phyloP scores from a whole-genome alignment of 225 moss, liverwort and hornwort species.

The Marchantia polymorpha region DNA sequence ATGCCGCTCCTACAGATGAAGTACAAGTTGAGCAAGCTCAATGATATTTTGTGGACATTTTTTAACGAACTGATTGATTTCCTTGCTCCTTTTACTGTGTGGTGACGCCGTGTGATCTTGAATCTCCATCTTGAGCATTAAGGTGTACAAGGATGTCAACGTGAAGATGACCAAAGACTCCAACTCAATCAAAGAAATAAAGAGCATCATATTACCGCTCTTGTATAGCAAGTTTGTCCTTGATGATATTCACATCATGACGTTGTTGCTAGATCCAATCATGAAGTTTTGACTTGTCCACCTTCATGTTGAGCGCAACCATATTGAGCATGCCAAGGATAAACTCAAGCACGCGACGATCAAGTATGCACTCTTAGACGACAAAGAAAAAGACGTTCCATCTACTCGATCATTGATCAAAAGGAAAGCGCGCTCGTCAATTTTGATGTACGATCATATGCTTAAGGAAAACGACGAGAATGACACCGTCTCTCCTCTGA shows the following conservation, averaged over 20 bases:
- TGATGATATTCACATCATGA: conserved; percentile 2
- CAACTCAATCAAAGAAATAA: conserved; percentile 3
- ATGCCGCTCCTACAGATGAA: no score
- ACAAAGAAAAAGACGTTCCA: conserved; percentile 1
- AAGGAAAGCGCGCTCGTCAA: neutral
- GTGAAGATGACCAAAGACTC: conserved; percentile 3
- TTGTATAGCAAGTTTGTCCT: conserved; percentile 4
- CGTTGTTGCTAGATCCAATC: conserved; percentile 3
- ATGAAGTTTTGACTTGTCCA: neutral
- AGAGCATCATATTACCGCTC: neutral
- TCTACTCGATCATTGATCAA: neutral
- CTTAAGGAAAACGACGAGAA: neutral
- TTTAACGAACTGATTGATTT: conserved; percentile 4
- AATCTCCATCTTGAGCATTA: no score
- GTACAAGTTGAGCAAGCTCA: no score
- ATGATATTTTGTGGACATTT: no score
- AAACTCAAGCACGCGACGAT: neutral
- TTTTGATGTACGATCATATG: no score
- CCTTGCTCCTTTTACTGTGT: neutral
- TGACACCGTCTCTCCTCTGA: neutral
- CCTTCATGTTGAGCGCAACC: no score
- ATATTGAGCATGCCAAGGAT: no score
- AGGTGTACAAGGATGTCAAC: no score
- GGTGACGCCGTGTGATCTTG: no score
- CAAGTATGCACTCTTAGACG: conserved; percentile 2